Evolutionary conservation across 202 grass and related monocot genomes (phyloP).

Genomic region (Hordeum pubiflorum): DNA sequence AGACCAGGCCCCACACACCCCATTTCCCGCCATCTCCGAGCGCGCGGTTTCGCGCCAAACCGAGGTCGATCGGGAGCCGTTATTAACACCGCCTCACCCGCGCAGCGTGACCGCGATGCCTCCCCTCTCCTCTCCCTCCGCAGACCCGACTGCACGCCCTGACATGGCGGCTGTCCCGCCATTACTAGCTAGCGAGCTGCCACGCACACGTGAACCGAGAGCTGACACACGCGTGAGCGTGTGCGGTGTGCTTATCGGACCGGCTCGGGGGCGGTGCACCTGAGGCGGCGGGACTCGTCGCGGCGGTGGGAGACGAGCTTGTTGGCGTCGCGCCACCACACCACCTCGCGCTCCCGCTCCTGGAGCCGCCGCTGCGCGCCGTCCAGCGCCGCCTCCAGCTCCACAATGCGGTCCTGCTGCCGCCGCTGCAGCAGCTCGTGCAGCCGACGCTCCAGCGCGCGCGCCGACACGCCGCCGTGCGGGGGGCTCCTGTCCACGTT

Average conservation of each 20-base stretch:
- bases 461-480: constrained; percentile 55
- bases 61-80: not conserved
- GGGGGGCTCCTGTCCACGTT: constrained; percentile 18
- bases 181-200: not conserved
- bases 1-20: not conserved
- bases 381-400: constrained; percentile 75
- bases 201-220: not conserved
- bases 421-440: constrained; percentile 69
- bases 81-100: constrained; percentile 23
- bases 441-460: constrained; percentile 68
- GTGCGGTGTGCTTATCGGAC: not conserved
- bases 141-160: not conserved
- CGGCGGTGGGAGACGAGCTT: constrained; percentile 77
- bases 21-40: not conserved
- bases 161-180: not conserved
- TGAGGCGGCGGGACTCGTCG: constrained; percentile 37
- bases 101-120: constrained; percentile 8
- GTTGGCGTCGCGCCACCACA: constrained; percentile 92
- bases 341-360: constrained; percentile 84
- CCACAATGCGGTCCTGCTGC: constrained; percentile 81
- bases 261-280: not conserved
- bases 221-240: not conserved
- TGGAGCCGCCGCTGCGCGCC: constrained; percentile 52
- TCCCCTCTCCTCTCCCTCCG: not conserved
- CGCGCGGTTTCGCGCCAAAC: not conserved